Conservation (phyloP, 169 alveolate species). For the Plasmodium relictum region DNA sequence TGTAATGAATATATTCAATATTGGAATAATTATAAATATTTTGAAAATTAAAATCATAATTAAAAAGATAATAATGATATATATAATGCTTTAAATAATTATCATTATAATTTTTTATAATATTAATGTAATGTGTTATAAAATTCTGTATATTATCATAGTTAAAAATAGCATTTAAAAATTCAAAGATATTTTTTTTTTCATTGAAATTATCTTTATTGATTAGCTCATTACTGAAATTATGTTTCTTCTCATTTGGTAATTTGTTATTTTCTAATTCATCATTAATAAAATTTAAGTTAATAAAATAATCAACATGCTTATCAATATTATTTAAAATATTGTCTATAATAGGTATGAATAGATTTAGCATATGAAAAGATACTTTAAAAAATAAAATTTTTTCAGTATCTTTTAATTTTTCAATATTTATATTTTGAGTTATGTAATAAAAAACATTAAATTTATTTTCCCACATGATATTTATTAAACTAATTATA, state of each 20-base stretch:
- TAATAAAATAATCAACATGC: slow-evolving; percentile 26
- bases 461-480: slow-evolving; percentile 67
- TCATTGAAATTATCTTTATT: slow-evolving; percentile 50
- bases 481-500: slow-evolving; percentile 27
- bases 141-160: slow-evolving; percentile 58
- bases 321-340: slow-evolving; percentile 50
- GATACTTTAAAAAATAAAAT: slow-evolving; percentile 51
- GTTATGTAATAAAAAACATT: slow-evolving; percentile 70
- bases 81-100: slow-evolving; percentile 60
- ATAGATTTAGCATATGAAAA: slow-evolving; percentile 60
- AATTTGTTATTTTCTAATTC: background rate
- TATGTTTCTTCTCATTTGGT: background rate
- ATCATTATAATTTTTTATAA: slow-evolving; percentile 54
- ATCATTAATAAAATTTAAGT: slow-evolving; percentile 13
- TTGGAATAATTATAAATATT: slow-evolving; percentile 50
- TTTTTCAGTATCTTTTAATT: slow-evolving; percentile 67
- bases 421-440: slow-evolving; percentile 31
- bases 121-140: slow-evolving; percentile 38
- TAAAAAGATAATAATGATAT: slow-evolving; percentile 64
- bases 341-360: slow-evolving; percentile 57
- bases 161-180: slow-evolving; percentile 44
- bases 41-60: slow-evolving; percentile 67
- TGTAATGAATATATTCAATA: slow-evolving; percentile 57
- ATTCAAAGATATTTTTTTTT: slow-evolving; percentile 52
- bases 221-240: background rate